Percentiles rank a stretch among this genome's conserved stretches.
Conservation (phyloP, 2,329 filamentous ascomycete species). For the Fusarium tuaranense region DNA sequence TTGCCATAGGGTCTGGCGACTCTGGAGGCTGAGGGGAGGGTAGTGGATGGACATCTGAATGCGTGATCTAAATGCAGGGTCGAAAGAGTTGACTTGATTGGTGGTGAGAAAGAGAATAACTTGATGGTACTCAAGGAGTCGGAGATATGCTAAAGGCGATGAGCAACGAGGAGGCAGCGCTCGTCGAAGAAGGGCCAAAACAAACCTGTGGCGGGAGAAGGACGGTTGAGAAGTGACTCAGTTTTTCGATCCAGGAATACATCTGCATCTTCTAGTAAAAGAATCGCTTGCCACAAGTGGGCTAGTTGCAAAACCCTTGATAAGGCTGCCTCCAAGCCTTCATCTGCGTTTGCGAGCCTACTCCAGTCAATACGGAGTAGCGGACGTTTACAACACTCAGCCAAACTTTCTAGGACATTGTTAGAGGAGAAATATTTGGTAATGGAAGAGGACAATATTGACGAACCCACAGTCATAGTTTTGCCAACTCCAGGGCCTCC, state of each 20-base stretch:
- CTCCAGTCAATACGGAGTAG: background rate
- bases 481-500: background rate
- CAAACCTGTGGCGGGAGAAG: background rate
- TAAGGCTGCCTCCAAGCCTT: background rate
- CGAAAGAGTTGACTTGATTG: background rate
- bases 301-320: background rate
- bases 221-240: background rate
- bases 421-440: background rate
- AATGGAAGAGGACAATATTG: background rate
- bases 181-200: background rate
- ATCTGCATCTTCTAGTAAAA: background rate
- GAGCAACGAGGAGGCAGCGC: background rate
- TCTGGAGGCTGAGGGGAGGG: background rate
- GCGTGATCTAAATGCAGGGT: background rate
- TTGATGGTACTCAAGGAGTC: background rate
- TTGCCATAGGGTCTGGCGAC: background rate
- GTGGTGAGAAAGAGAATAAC: background rate
- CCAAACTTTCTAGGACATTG: background rate
- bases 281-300: background rate
- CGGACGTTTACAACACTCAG: background rate
- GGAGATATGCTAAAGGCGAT: background rate
- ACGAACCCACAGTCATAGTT: background rate
- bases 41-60: background rate
- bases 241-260: background rate
- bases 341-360: too few species aligned